Evolutionary conservation across 2,329 filamentous ascomycete species (phyloP).

Genomic region (Colletotrichum salicis): DNA sequence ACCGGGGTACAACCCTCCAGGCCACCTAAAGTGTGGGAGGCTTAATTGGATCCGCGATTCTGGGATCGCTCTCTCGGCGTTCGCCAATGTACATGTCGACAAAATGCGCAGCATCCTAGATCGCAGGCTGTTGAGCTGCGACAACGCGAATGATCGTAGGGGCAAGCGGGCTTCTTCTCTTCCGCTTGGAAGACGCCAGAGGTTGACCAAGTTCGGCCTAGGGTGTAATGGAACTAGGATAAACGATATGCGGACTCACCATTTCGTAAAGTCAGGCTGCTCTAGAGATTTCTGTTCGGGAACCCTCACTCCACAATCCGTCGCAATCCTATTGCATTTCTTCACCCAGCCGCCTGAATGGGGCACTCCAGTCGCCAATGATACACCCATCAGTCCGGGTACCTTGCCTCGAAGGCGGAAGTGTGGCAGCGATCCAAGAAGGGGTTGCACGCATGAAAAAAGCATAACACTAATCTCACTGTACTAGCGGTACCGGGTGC

Average conservation of each 20-base stretch:
- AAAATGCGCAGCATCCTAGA: background rate
- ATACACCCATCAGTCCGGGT: background rate
- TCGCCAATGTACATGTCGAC: background rate
- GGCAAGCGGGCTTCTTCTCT: background rate
- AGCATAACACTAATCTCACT: background rate
- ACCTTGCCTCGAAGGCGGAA: constrained; percentile 1
- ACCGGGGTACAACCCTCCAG: constrained; percentile 24
- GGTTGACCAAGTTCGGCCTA: background rate
- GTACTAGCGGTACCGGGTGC: background rate
- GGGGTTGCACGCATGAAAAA: background rate
- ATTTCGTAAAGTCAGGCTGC: background rate
- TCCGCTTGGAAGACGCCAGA: background rate
- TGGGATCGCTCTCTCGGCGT: background rate
- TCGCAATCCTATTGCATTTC: background rate
- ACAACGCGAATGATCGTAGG: background rate
- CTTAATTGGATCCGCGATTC: constrained; percentile 24
- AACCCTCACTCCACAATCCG: background rate
- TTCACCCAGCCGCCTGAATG: background rate
- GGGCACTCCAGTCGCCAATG: background rate
- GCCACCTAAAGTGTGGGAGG: constrained; percentile 7
- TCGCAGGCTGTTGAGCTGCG: background rate
- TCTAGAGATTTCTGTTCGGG: background rate
- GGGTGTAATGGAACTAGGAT: background rate
- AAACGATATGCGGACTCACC: no score
- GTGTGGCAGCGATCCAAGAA: background rate